phyloP scores from a whole-genome alignment of 257 asterid genomes.

The Salvia splendens region DNA sequence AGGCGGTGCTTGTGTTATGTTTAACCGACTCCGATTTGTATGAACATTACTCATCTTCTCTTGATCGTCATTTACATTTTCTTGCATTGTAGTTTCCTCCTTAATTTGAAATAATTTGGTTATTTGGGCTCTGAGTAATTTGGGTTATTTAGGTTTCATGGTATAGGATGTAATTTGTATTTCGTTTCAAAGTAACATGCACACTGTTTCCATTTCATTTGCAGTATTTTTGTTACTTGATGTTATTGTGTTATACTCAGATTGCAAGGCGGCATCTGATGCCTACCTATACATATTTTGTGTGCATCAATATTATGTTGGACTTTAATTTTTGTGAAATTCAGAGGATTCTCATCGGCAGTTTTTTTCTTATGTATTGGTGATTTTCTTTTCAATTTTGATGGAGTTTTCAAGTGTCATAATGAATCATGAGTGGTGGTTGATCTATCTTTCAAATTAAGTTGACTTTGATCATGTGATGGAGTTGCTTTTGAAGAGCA shows the following conservation, averaged over 20 bases:
- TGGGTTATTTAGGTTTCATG: not conserved
- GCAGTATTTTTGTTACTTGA: not conserved
- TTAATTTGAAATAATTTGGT: not conserved
- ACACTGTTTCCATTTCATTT: not conserved
- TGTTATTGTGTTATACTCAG: not conserved
- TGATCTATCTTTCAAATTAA: not conserved
- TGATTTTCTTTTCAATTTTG: not conserved
- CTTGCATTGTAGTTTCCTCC: not conserved
- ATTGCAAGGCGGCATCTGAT: not conserved
- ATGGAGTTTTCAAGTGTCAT: not conserved
- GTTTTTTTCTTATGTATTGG: not conserved
- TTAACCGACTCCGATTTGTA: not conserved
- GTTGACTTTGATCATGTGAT: not conserved
- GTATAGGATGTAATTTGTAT: not conserved
- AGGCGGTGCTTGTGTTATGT: constrained; percentile 6
- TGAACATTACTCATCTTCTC: constrained; percentile 4
- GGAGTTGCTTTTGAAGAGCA: constrained; percentile 3
- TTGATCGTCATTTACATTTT: not conserved
- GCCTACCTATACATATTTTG: not conserved
- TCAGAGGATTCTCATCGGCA: constrained; percentile 15
- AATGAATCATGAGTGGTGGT: not conserved
- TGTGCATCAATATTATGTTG: constrained; percentile 7
- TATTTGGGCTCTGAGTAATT: not conserved
- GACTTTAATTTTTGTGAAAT: not conserved
- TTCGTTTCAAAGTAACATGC: not conserved